A percentile compares a stretch with the other conserved stretches of the same genome.
Conservation (phyloP, 2,329 filamentous ascomycete genomes). For the Aspergillus texensis region DNA sequence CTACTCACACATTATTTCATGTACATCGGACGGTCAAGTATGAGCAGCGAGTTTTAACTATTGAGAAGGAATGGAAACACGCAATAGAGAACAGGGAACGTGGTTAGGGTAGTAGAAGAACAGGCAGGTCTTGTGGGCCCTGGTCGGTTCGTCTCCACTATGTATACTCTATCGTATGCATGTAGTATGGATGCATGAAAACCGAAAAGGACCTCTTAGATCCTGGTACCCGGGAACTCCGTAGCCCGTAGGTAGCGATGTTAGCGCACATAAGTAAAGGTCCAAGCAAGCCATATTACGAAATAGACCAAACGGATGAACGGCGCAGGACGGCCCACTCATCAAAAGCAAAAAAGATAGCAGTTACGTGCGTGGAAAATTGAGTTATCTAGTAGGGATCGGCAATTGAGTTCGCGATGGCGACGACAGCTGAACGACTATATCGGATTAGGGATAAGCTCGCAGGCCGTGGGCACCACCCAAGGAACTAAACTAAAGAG, state of each 20-base stretch:
- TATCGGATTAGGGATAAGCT: background rate
- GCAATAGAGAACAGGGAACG: slow-evolving; percentile 17
- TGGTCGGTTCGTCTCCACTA: slow-evolving; percentile 12
- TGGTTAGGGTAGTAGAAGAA: slow-evolving; percentile 13
- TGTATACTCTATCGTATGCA: slow-evolving; percentile 14
- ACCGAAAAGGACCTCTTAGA: slow-evolving; percentile 6
- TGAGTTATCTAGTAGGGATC: slow-evolving; percentile 17
- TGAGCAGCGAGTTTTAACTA: slow-evolving; percentile 1
- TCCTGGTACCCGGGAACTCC: background rate
- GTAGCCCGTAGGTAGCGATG: background rate
- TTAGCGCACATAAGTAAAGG: background rate
- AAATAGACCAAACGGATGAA: slow-evolving; percentile 22
- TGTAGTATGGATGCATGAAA: slow-evolving; percentile 9
- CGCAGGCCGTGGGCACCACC: slow-evolving; percentile 2
- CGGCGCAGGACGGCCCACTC: slow-evolving; percentile 21
- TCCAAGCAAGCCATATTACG: slow-evolving; percentile 9
- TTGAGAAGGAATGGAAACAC: background rate
- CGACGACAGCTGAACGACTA: background rate
- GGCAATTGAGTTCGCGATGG: slow-evolving; percentile 4
- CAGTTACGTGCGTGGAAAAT: slow-evolving; percentile 18
- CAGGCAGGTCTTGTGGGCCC: slow-evolving; percentile 1
- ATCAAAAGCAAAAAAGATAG: slow-evolving; percentile 13
- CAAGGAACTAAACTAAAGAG: background rate
- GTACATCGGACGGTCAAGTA: slow-evolving; percentile 1
- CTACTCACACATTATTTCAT: slow-evolving; percentile 15